These are phyloP conservation scores for Violaceomyces palustris DNA, from an alignment of 1,284 basidiomycete genomes.

Conservation along the genomic window DNA sequence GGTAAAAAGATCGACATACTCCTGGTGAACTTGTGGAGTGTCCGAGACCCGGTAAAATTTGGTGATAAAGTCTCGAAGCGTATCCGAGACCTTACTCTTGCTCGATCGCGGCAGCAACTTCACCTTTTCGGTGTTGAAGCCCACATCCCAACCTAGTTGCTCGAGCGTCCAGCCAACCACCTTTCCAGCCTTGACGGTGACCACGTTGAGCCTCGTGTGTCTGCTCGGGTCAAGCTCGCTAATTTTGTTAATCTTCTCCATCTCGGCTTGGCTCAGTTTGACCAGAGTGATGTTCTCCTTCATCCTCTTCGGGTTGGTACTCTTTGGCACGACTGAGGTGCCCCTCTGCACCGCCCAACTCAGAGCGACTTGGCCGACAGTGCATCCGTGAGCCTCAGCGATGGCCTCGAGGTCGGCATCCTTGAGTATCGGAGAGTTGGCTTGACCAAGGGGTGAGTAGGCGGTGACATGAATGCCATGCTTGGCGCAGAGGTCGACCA, in stretches of 20 bases:
- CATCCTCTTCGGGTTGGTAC: slow-evolving; percentile 65
- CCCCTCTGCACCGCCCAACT: slow-evolving; percentile 68
- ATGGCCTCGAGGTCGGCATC: slow-evolving; percentile 67
- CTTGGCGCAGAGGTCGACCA: slow-evolving; percentile 64
- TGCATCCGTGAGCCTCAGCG: slow-evolving; percentile 60
- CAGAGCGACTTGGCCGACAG: slow-evolving; percentile 62
- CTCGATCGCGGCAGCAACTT: neutral
- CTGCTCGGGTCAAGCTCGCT: slow-evolving; percentile 22
- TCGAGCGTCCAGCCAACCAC: slow-evolving; percentile 31
- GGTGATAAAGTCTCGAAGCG: too few species aligned
- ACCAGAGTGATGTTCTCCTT: slow-evolving; percentile 67
- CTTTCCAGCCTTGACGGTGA: slow-evolving; percentile 16
- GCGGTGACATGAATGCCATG: slow-evolving; percentile 72
- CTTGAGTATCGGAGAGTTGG: slow-evolving; percentile 66
- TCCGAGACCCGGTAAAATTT: too few species aligned
- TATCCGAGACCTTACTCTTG: too few species aligned
- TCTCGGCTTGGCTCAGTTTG: slow-evolving; percentile 63
- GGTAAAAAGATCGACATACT: too few species aligned
- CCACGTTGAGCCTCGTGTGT: slow-evolving; percentile 12
- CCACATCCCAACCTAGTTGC: slow-evolving; percentile 39
- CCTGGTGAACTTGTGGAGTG: too few species aligned
- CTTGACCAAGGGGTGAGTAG: slow-evolving; percentile 78
- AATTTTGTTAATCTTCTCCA: slow-evolving; percentile 46
- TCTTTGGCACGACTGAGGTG: slow-evolving; percentile 34
- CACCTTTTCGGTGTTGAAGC: slow-evolving; percentile 2